Conservation (phyloP, 495 filamentous ascomycete species). For the Corynascus novoguineensis region DNA sequence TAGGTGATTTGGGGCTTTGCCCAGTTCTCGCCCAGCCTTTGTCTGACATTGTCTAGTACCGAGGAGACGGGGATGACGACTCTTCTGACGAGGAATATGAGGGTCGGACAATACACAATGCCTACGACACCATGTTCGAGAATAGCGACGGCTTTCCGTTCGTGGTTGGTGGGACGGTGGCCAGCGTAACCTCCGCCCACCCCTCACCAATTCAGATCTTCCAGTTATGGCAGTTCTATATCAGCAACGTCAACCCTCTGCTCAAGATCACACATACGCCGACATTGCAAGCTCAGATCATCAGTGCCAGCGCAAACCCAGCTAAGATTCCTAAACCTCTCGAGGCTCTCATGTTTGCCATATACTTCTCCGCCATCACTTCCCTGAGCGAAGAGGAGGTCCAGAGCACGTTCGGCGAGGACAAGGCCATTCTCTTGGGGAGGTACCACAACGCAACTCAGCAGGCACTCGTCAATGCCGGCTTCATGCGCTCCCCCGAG, state of each 20-base stretch:
- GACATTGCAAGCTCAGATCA: slow-evolving; percentile 51
- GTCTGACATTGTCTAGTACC: slow-evolving; percentile 32
- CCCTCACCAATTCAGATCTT: slow-evolving; percentile 64
- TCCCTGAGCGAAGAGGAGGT: slow-evolving; percentile 50
- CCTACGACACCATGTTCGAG: slow-evolving; percentile 50
- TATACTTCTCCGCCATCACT: slow-evolving; percentile 50
- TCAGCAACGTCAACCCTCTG: slow-evolving; percentile 65
- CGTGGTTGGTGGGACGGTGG: slow-evolving; percentile 44
- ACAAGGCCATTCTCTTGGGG: slow-evolving; percentile 36
- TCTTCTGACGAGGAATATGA: slow-evolving; percentile 59
- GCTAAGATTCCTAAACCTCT: slow-evolving; percentile 43
- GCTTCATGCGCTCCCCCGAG: slow-evolving; percentile 52
- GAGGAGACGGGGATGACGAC: slow-evolving; percentile 44
- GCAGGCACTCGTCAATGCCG: slow-evolving; percentile 53
- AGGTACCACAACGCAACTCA: slow-evolving; percentile 49
- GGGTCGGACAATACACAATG: slow-evolving; percentile 47
- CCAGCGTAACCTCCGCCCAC: slow-evolving; percentile 52
- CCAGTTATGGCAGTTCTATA: slow-evolving; percentile 66
- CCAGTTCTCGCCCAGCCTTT: neutral
- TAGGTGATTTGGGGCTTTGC: neutral
- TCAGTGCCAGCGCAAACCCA: slow-evolving; percentile 44
- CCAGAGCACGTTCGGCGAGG: slow-evolving; percentile 44
- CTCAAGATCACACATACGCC: slow-evolving; percentile 62
- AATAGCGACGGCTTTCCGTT: slow-evolving; percentile 55
- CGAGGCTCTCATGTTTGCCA: slow-evolving; percentile 53